Evolutionary conservation across 805 yeast species (phyloP).

Genomic region (Wickerhamomyces bovis): DNA sequence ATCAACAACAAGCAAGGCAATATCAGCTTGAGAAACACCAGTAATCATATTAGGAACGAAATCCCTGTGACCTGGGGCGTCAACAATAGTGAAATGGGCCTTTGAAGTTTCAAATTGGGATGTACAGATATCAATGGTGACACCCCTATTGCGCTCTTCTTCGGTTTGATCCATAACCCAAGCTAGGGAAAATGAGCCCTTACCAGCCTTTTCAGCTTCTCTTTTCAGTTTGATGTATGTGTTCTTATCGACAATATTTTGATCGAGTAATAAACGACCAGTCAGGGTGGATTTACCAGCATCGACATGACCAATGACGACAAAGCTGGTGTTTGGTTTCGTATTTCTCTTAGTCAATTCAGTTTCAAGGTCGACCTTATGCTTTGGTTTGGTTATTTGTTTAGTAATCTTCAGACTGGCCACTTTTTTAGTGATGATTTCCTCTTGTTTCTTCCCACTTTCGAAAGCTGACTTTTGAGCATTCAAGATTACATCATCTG

Average conservation of each 20-base stretch:
- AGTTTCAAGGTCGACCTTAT: constrained; percentile 24
- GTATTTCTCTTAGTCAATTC: constrained; percentile 60
- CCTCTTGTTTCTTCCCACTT: constrained; percentile 26
- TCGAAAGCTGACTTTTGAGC: constrained; percentile 51
- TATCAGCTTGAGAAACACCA: constrained; percentile 92
- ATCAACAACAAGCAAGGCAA: constrained; percentile 86
- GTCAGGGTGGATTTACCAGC: constrained; percentile 97
- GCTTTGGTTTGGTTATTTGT: constrained; percentile 16
- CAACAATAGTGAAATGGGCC: constrained; percentile 85
- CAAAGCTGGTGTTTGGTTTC: constrained; percentile 95
- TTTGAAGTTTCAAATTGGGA: constrained; percentile 92
- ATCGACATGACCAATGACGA: constrained; percentile 99
- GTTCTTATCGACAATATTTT: constrained; percentile 96
- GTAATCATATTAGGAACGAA: constrained; percentile 95
- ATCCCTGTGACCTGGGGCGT: constrained; percentile 96
- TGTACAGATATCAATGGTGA: constrained; percentile 89
- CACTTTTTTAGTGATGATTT: constrained; percentile 18
- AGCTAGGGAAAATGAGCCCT: constrained; percentile 97
- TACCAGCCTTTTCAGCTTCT: constrained; percentile 96
- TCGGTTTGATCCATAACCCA: constrained; percentile 94
- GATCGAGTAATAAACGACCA: constrained; percentile 95
- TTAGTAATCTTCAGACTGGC: constrained; percentile 15
- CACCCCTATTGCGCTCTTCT: constrained; percentile 97
- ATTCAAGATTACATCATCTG: constrained; percentile 64
- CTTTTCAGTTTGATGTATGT: constrained; percentile 95